These are phyloP conservation scores for Leccinum uliginosum DNA, from an alignment of 768 basidiomycete genomes.

Conservation along the genomic window DNA sequence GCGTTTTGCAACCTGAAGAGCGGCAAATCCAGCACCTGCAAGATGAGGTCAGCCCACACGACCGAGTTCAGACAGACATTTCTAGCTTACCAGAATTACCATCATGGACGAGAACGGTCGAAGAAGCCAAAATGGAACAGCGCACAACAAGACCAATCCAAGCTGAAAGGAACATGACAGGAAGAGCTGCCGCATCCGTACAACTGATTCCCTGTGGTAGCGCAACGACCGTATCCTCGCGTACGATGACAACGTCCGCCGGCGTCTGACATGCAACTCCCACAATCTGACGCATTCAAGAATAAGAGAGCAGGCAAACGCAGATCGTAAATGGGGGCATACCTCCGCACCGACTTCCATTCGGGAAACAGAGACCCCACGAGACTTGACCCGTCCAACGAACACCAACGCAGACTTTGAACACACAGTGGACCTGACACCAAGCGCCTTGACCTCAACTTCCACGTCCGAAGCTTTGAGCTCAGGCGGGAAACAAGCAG, in stretches of 20 bases:
- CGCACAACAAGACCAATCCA: slow-evolving; percentile 25
- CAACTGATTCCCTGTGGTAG: slow-evolving; percentile 13
- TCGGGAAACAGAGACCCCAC: slow-evolving; percentile 3
- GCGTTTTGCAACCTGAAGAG: slow-evolving; percentile 25
- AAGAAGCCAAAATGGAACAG: slow-evolving; percentile 17
- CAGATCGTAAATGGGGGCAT: not conserved
- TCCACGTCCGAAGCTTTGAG: slow-evolving; percentile 18
- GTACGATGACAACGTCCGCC: slow-evolving; percentile 14
- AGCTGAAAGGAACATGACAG: slow-evolving; percentile 21
- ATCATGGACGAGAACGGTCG: slow-evolving; percentile 25
- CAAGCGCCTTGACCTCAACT: slow-evolving; percentile 15
- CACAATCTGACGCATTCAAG: slow-evolving; percentile 9
- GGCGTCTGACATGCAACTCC: slow-evolving; percentile 16
- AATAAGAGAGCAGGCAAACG: not conserved
- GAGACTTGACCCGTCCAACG: slow-evolving; percentile 18
- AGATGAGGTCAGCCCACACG: not conserved
- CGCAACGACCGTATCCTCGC: slow-evolving; percentile 7
- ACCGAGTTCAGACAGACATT: not conserved
- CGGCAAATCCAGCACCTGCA: slow-evolving; percentile 22
- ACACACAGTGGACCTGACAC: slow-evolving; percentile 2
- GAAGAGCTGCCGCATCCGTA: slow-evolving; percentile 20
- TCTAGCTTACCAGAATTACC: slow-evolving; percentile 21
- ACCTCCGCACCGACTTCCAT: slow-evolving; percentile 11
- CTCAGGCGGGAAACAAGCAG: slow-evolving; percentile 18
- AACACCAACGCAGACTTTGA: slow-evolving; percentile 14